phyloP scores from a whole-genome alignment of 495 filamentous ascomycete species.

The Lophiotrema nucula region DNA sequence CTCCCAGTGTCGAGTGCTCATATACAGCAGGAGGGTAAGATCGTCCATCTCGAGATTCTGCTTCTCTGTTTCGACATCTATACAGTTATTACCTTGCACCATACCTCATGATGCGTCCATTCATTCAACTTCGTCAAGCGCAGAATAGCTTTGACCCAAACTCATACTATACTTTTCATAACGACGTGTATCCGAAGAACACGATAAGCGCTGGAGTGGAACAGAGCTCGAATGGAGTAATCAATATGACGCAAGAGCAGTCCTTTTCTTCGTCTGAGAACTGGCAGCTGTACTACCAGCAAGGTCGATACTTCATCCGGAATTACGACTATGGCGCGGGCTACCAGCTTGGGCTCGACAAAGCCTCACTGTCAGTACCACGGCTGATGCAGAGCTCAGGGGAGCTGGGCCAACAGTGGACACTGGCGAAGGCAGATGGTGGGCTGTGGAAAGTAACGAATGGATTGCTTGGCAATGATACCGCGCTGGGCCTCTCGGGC shows the following conservation, averaged over 20 bases:
- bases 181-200: neutral
- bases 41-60: too few species aligned
- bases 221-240: neutral
- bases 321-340: constrained; percentile 15
- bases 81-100: too few species aligned
- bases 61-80: too few species aligned
- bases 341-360: constrained; percentile 3
- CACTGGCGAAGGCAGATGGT: neutral
- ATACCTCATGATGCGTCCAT: neutral
- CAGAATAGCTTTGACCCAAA: constrained; percentile 1
- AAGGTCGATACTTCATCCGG: constrained; percentile 12
- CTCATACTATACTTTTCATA: constrained; percentile 9
- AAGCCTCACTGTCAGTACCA: constrained; percentile 1
- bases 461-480: constrained; percentile 6
- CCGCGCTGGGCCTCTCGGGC: neutral
- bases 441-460: constrained; percentile 13
- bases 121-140: neutral
- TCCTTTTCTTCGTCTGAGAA: constrained; percentile 7
- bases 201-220: neutral
- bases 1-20: too few species aligned
- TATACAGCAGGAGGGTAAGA: too few species aligned
- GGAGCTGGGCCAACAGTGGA: constrained; percentile 13
- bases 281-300: constrained; percentile 12
- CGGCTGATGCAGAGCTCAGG: neutral
- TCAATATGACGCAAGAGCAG: constrained; percentile 6